A percentile compares a stretch with the other conserved stretches of the same genome.
Conservation (phyloP, 768 basidiomycete genomes). For the Hirschioporus abietinus region DNA sequence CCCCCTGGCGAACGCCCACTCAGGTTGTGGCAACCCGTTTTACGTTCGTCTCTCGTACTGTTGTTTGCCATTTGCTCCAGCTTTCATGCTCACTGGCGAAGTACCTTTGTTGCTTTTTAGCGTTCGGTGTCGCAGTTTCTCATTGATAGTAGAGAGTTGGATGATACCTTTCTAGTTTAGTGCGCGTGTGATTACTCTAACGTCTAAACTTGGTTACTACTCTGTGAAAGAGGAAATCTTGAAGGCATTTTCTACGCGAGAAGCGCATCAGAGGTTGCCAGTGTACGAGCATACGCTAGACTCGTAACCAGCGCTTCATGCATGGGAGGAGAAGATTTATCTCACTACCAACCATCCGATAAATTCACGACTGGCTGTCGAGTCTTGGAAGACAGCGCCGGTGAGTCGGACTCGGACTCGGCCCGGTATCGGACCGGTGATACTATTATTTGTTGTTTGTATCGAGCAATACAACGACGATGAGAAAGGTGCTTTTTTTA, state of each 20-base stretch:
- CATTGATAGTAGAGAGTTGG: not conserved
- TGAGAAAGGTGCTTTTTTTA: not conserved
- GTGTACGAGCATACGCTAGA: not conserved
- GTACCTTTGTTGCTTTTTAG: not conserved
- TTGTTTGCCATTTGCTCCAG: not conserved
- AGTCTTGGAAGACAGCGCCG: too few relatives aligned
- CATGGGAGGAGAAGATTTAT: too few relatives aligned
- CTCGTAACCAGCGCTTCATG: too few relatives aligned
- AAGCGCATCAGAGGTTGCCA: not conserved
- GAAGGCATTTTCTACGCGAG: not conserved
- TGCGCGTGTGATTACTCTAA: not conserved
- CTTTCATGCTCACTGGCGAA: not conserved
- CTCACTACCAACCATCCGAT: too few relatives aligned
- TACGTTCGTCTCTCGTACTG: not conserved
- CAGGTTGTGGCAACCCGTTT: not conserved
- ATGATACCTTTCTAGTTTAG: not conserved
- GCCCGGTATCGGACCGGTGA: too few relatives aligned
- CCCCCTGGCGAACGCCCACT: not conserved
- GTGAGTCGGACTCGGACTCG: too few relatives aligned
- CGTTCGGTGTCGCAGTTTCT: too few relatives aligned
- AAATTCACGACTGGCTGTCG: too few relatives aligned
- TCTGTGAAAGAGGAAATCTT: not conserved
- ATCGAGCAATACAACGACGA: too few relatives aligned
- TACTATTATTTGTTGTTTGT: too few relatives aligned
- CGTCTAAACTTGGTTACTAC: not conserved